These are phyloP conservation scores for Penicillium sclerotiorum DNA, from an alignment of 2,329 filamentous ascomycete species.

Conservation along the genomic window DNA sequence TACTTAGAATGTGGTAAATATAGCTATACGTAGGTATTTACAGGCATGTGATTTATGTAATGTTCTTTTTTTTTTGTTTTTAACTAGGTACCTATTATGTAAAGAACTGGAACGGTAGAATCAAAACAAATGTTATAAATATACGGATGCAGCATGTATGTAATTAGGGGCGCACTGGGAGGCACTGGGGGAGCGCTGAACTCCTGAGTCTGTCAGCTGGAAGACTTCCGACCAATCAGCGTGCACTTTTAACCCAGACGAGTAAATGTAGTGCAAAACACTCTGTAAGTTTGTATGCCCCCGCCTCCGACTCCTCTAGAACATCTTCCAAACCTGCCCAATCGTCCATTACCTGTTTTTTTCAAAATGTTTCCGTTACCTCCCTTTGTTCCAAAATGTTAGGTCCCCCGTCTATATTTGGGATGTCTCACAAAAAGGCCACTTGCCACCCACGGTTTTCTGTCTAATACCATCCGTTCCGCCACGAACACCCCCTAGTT, in stretches of 20 bases:
- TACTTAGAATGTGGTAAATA: no score
- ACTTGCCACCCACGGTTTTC: slow-evolving; percentile 7
- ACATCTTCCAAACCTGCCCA: neutral
- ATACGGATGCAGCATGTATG: no score
- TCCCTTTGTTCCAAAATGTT: neutral
- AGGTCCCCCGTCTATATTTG: slow-evolving; percentile 24
- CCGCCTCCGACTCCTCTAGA: neutral
- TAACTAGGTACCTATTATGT: no score
- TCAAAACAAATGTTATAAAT: no score
- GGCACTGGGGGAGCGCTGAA: no score
- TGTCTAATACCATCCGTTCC: slow-evolving; percentile 3
- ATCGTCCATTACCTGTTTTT: neutral
- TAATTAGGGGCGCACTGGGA: no score
- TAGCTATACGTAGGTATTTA: no score
- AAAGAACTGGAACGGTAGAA: no score
- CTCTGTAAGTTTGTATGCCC: neutral
- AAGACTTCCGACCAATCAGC: neutral
- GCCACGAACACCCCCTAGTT: slow-evolving; percentile 25
- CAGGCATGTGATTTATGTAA: no score
- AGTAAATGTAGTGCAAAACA: no score
- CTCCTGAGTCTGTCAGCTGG: no score
- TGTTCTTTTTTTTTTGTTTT: neutral
- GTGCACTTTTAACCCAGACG: no score
- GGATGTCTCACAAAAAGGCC: slow-evolving; percentile 22
- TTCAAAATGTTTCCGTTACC: neutral